Conservation (phyloP, 2,329 filamentous ascomycete genomes). For the Tetracladium maxilliforme region DNA sequence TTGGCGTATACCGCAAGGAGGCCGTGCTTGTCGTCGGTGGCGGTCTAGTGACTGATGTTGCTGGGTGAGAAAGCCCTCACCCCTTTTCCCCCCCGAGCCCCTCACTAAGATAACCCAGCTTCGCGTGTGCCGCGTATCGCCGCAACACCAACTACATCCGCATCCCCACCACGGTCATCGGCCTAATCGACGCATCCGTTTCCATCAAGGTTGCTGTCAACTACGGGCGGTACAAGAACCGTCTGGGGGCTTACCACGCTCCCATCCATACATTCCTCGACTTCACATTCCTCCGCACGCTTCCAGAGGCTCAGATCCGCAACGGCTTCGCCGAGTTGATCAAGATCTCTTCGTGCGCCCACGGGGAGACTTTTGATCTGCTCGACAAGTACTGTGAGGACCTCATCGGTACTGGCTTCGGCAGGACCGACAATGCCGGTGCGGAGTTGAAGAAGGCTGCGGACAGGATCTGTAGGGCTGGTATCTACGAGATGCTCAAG, state of each 20-base stretch:
- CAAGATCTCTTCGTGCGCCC: constrained; percentile 60
- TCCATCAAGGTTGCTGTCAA: constrained; percentile 70
- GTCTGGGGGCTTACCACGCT: constrained; percentile 58
- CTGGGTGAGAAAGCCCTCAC: constrained; percentile 37
- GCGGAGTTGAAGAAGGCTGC: constrained; percentile 43
- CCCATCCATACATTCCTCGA: constrained; percentile 60
- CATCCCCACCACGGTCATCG: constrained; percentile 61
- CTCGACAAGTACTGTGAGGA: constrained; percentile 57
- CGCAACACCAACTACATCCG: constrained; percentile 62
- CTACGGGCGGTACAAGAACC: constrained; percentile 64
- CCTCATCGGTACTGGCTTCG: constrained; percentile 50
- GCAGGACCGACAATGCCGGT: constrained; percentile 38
- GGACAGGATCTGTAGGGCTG: constrained; percentile 52
- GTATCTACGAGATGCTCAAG: constrained; percentile 60
- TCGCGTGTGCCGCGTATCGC: constrained; percentile 57
- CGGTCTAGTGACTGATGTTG: constrained; percentile 59
- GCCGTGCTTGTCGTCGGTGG: constrained; percentile 53
- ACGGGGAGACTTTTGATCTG: constrained; percentile 47
- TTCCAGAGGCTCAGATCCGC: constrained; percentile 52
- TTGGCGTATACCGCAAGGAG: constrained; percentile 56
- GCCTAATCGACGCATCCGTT: constrained; percentile 60
- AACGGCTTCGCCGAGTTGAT: constrained; percentile 65
- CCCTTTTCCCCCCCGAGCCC: too few relatives aligned
- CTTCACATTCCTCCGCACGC: constrained; percentile 55
- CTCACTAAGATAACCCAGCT: constrained; percentile 23